Conservation (phyloP, 208 protist species). For the Trypanosoma conorhini region DNA sequence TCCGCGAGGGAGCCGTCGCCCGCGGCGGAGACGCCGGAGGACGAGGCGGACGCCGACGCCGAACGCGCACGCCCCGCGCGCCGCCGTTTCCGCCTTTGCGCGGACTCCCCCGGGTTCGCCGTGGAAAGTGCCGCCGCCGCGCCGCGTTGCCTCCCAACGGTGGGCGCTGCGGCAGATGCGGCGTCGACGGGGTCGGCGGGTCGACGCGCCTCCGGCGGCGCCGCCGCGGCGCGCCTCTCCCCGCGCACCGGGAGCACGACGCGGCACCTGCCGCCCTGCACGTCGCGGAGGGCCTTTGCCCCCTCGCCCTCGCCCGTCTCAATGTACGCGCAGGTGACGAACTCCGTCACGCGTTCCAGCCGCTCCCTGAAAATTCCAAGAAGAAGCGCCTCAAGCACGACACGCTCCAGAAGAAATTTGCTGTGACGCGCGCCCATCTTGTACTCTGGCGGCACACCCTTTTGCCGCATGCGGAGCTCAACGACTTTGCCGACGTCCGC, state of each 20-base stretch:
- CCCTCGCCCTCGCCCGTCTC: slow-evolving; percentile 48
- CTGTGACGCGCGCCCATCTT: slow-evolving; percentile 57
- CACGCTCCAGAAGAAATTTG: slow-evolving; percentile 64
- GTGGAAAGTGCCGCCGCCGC: neutral
- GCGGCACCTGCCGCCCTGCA: slow-evolving; percentile 34
- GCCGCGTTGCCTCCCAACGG: too few relatives aligned
- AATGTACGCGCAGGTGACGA: slow-evolving; percentile 65
- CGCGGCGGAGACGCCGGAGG: neutral
- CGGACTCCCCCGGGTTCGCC: neutral
- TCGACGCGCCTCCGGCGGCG: too few relatives aligned
- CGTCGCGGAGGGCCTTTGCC: slow-evolving; percentile 39
- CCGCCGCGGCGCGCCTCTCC: too few relatives aligned
- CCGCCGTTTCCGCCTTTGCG: neutral
- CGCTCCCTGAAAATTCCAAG: slow-evolving; percentile 73
- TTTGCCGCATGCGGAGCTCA: slow-evolving; percentile 72
- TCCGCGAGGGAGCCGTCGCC: neutral
- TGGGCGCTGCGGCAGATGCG: too few relatives aligned
- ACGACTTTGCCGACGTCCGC: slow-evolving; percentile 74
- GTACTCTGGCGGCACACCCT: slow-evolving; percentile 80
- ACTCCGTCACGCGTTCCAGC: slow-evolving; percentile 72
- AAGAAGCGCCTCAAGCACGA: slow-evolving; percentile 66
- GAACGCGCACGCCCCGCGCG: too few relatives aligned
- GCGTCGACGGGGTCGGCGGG: too few relatives aligned
- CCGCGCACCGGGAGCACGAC: too few relatives aligned
- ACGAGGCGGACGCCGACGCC: slow-evolving; percentile 7